Evolutionary conservation across 805 yeast genomes (phyloP).

Genomic region (Kodamaea kaohsiungensis): DNA sequence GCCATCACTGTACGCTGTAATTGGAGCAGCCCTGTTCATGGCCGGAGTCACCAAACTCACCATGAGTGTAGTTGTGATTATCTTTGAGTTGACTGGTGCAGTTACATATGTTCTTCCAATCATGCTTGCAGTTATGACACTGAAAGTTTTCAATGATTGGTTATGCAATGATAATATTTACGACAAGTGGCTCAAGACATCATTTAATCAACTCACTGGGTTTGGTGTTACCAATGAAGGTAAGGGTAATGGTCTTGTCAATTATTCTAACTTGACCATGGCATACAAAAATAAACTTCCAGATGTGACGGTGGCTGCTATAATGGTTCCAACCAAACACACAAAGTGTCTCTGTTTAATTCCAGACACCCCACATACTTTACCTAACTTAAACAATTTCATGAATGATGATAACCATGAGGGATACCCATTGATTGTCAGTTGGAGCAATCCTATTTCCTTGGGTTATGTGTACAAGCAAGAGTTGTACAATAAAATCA

Average conservation of each 20-base stretch:
- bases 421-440: constrained; percentile 40
- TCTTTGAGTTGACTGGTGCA: constrained; percentile 94
- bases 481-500: constrained; percentile 17
- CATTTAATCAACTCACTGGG: constrained; percentile 25
- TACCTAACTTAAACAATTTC: constrained; percentile 19
- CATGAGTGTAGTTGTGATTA: constrained; percentile 80
- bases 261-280: constrained; percentile 31
- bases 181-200: constrained; percentile 44
- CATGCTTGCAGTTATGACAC: constrained; percentile 77
- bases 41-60: constrained; percentile 82
- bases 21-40: constrained; percentile 82
- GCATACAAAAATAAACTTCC: constrained; percentile 33
- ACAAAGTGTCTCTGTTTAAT: constrained; percentile 31
- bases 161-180: constrained; percentile 61
- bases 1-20: constrained; percentile 86
- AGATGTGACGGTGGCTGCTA: constrained; percentile 24
- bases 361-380: constrained; percentile 26
- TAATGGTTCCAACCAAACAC: constrained; percentile 32
- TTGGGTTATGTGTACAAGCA: constrained; percentile 39
- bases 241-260: constrained; percentile 41
- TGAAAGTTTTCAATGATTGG: constrained; percentile 71
- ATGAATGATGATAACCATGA: constrained; percentile 38
- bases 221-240: constrained; percentile 24
- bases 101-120: constrained; percentile 80
- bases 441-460: constrained; percentile 23